phyloP scores from a whole-genome alignment of 1,284 basidiomycete species.

The Apiotrichum domesticum region DNA sequence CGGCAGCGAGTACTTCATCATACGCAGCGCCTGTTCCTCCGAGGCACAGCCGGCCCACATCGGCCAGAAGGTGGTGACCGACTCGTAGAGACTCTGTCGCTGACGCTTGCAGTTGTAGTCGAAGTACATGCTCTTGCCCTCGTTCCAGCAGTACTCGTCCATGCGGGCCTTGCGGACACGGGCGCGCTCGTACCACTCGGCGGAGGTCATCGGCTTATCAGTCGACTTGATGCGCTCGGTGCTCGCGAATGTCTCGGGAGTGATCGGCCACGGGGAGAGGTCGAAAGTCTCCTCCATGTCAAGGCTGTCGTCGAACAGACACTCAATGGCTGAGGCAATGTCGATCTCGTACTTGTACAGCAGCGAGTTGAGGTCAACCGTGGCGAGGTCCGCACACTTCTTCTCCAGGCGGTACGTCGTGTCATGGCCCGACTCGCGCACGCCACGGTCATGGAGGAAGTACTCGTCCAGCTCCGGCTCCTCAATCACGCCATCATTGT shows the following conservation, averaged over 20 bases:
- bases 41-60: slow-evolving; percentile 96
- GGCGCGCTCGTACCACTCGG: slow-evolving; percentile 86
- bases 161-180: slow-evolving; percentile 74
- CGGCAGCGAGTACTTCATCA: slow-evolving; percentile 81
- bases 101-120: slow-evolving; percentile 90
- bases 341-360: slow-evolving; percentile 88
- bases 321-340: slow-evolving; percentile 86
- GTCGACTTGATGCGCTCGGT: slow-evolving; percentile 58
- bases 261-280: slow-evolving; percentile 84
- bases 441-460: slow-evolving; percentile 92
- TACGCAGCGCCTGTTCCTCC: slow-evolving; percentile 85
- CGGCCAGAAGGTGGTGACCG: slow-evolving; percentile 90
- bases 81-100: slow-evolving; percentile 90
- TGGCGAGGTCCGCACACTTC: slow-evolving; percentile 83
- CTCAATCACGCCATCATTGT: slow-evolving; percentile 75
- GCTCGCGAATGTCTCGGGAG: slow-evolving; percentile 64
- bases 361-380: slow-evolving; percentile 86
- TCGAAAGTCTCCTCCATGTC: slow-evolving; percentile 88
- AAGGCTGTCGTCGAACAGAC: slow-evolving; percentile 86
- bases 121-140: slow-evolving; percentile 88
- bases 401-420: slow-evolving; percentile 97
- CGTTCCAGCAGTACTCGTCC: slow-evolving; percentile 95
- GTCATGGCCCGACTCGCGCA: slow-evolving; percentile 92
- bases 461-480: slow-evolving; percentile 93
- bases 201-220: slow-evolving; percentile 60